Evolutionary conservation across 2,329 filamentous ascomycete species (phyloP).

Genomic region (Gaeumannomyces tritici): DNA sequence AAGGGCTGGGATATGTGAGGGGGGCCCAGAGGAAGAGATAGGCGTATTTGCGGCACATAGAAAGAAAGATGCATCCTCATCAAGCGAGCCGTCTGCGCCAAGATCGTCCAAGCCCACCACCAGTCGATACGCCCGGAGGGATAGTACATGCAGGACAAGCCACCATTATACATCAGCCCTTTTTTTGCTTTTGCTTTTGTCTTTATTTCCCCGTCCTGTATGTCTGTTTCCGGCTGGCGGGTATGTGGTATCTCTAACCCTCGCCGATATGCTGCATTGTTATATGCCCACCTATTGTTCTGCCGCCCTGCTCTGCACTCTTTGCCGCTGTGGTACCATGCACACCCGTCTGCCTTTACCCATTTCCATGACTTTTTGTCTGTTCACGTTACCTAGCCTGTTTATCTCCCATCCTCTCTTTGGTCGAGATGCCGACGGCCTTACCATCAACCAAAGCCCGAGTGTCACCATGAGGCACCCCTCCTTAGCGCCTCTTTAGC

Average conservation of each 20-base stretch:
- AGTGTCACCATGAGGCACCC: not conserved
- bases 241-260: not conserved
- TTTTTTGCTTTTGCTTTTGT: not conserved
- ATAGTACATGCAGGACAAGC: not conserved
- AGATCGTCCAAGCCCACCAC: too few relatives aligned
- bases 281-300: not conserved
- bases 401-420: not conserved
- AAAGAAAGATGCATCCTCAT: not conserved
- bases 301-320: not conserved
- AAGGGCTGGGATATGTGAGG: too few relatives aligned
- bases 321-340: not conserved
- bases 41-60: not conserved
- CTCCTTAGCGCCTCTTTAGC: not conserved
- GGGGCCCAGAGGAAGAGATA: too few relatives aligned
- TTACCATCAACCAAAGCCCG: not conserved
- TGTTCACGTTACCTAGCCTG: too few relatives aligned
- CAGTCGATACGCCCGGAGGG: not conserved
- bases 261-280: not conserved
- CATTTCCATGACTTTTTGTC: not conserved
- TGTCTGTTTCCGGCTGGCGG: not conserved
- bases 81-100: not conserved
- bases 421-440: too few relatives aligned
- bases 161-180: not conserved
- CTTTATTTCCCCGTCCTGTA: not conserved
- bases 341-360: not conserved